phyloP scores from a whole-genome alignment of 169 alveolate genomes.

The Blepharisma undulans region DNA sequence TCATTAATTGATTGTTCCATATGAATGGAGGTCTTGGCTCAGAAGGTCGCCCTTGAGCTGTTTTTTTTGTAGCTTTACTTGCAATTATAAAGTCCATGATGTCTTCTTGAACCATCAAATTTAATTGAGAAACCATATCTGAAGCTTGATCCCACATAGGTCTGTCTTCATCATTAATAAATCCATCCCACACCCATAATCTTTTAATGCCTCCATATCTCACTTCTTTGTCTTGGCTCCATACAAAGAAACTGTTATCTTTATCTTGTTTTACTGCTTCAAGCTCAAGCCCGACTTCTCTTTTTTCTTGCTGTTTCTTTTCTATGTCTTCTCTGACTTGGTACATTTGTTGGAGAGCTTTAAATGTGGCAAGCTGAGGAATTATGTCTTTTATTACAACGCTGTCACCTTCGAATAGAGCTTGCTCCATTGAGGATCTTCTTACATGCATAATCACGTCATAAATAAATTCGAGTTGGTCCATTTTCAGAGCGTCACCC shows the following conservation, averaged over 20 bases:
- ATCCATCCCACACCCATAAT: slow-evolving; percentile 38
- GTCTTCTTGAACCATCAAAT: slow-evolving; percentile 39
- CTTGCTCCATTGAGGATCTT: slow-evolving; percentile 10
- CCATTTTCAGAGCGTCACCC: slow-evolving; percentile 33
- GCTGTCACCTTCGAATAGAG: background rate
- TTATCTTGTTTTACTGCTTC: slow-evolving; percentile 18
- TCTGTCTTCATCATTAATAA: slow-evolving; percentile 26
- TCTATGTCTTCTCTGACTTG: slow-evolving; percentile 25
- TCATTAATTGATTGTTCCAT: background rate
- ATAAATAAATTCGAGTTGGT: slow-evolving; percentile 31
- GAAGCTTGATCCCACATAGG: slow-evolving; percentile 15
- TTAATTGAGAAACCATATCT: slow-evolving; percentile 16
- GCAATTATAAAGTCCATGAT: slow-evolving; percentile 29
- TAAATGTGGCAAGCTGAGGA: slow-evolving; percentile 31
- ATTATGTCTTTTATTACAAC: background rate
- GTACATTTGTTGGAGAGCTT: slow-evolving; percentile 40
- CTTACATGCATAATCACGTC: slow-evolving; percentile 19
- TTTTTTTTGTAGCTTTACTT: background rate
- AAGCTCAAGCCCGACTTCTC: slow-evolving; percentile 40
- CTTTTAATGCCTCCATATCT: slow-evolving; percentile 36
- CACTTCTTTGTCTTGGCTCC: slow-evolving; percentile 34
- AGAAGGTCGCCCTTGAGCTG: background rate
- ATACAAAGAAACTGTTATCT: background rate
- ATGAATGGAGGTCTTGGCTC: slow-evolving; percentile 33
- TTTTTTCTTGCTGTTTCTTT: slow-evolving; percentile 1